A percentile compares a stretch with the other conserved stretches of the same genome.
Conservation (phyloP, 2,329 filamentous ascomycete species). For the Apiospora marii region DNA sequence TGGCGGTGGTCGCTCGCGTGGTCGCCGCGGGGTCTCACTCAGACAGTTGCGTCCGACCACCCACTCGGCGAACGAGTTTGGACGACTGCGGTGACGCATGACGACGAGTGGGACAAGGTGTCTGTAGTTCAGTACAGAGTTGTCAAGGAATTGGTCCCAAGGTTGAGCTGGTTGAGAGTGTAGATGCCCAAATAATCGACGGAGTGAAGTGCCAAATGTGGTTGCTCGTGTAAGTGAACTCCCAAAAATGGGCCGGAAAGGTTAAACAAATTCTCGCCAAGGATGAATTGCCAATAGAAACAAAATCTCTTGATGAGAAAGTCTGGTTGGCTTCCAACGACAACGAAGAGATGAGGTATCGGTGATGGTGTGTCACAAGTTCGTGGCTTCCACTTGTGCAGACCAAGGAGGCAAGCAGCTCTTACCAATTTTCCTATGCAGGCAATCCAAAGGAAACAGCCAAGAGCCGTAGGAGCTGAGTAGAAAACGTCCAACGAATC, state of each 20-base stretch:
- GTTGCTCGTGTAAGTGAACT: not conserved
- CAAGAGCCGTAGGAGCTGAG: not conserved
- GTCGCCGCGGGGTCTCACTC: slow-evolving; percentile 23
- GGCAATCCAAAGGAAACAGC: not conserved
- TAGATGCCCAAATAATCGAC: not conserved
- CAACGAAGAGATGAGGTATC: not conserved
- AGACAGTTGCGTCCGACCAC: slow-evolving; percentile 47
- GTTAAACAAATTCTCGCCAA: not conserved
- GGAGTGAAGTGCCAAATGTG: not conserved
- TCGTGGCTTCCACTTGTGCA: slow-evolving; percentile 1
- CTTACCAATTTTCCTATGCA: not conserved
- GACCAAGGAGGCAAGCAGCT: not conserved
- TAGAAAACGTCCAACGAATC: not conserved
- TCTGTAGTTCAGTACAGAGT: not conserved
- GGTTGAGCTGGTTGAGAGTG: not conserved
- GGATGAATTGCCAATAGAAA: too few relatives aligned
- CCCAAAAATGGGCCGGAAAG: not conserved
- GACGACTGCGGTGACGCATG: slow-evolving; percentile 41
- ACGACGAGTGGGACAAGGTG: not conserved
- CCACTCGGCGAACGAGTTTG: slow-evolving; percentile 51
- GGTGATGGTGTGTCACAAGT: not conserved
- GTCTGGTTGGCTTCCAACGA: not conserved
- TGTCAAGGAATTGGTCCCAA: too few relatives aligned
- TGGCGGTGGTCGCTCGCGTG: slow-evolving; percentile 18
- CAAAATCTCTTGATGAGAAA: not conserved